Conservation (phyloP, 2,329 filamentous ascomycete species). For the Sporothrix dimorphospora region DNA sequence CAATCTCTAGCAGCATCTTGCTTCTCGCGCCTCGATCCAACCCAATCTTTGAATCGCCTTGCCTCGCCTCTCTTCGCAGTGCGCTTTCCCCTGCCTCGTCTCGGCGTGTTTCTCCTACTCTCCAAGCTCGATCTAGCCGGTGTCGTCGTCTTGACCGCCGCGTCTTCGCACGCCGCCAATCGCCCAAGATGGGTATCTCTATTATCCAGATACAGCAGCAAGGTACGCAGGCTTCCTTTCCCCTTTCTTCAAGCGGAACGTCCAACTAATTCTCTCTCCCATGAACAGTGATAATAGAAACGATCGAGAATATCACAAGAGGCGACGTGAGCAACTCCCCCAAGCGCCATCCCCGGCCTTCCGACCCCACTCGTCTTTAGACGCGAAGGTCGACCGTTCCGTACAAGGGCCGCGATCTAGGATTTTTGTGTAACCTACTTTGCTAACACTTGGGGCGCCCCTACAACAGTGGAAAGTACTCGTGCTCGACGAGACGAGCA, state of each 20-base stretch:
- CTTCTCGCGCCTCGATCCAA: neutral
- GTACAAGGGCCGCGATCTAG: neutral
- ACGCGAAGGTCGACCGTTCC: neutral
- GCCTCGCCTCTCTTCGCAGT: neutral
- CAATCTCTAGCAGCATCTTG: neutral
- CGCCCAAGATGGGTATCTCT: constrained; percentile 74
- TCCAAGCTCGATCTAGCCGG: neutral
- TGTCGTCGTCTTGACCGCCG: neutral
- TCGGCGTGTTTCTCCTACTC: no score
- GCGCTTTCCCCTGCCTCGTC: neutral
- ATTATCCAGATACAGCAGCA: constrained; percentile 83
- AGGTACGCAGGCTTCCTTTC: constrained; percentile 53
- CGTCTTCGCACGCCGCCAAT: constrained; percentile 9
- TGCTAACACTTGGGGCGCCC: neutral
- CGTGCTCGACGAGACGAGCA: constrained; percentile 81
- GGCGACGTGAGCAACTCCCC: constrained; percentile 67
- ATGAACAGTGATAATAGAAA: constrained; percentile 67
- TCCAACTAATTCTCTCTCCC: neutral
- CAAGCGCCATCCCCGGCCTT: neutral
- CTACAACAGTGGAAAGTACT: constrained; percentile 87
- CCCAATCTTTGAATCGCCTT: neutral
- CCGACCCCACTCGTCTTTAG: neutral
- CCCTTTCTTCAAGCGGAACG: constrained; percentile 11
- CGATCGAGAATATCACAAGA: constrained; percentile 76
- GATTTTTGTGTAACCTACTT: no score